Conservation (phyloP, 305 asterid species). For the Striga hermonthica region DNA sequence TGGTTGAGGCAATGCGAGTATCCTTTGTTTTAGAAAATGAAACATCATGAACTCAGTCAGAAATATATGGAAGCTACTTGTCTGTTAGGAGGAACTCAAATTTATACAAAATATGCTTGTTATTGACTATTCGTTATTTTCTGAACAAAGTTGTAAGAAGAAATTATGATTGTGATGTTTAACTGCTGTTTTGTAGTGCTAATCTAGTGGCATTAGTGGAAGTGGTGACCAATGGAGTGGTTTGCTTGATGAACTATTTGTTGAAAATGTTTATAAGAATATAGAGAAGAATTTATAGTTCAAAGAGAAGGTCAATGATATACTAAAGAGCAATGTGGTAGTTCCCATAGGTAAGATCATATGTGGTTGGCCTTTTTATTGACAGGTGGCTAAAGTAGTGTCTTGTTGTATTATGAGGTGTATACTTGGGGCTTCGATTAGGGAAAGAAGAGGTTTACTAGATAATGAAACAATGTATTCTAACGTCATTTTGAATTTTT, state of each 20-base stretch:
- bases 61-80: not conserved
- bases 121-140: not conserved
- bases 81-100: not conserved
- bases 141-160: too few species aligned
- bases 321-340: not conserved
- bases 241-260: not conserved
- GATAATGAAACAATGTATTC: not conserved
- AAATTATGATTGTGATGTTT: too few species aligned
- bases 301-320: not conserved
- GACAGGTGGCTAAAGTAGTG: not conserved
- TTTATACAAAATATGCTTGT: not conserved
- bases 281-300: not conserved
- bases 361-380: not conserved
- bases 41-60: not conserved
- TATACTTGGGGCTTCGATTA: not conserved
- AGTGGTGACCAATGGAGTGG: not conserved
- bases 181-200: not conserved
- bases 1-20: not conserved
- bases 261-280: not conserved
- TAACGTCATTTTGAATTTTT: too few species aligned
- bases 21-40: not conserved
- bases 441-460: conserved; percentile 3
- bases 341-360: not conserved
- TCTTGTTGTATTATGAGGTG: too few species aligned
- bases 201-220: not conserved